Percentiles rank a stretch among this genome's conserved stretches.
phyloP scores from a whole-genome alignment of 306 rosid genomes.

The Hippophae tibetana region DNA sequence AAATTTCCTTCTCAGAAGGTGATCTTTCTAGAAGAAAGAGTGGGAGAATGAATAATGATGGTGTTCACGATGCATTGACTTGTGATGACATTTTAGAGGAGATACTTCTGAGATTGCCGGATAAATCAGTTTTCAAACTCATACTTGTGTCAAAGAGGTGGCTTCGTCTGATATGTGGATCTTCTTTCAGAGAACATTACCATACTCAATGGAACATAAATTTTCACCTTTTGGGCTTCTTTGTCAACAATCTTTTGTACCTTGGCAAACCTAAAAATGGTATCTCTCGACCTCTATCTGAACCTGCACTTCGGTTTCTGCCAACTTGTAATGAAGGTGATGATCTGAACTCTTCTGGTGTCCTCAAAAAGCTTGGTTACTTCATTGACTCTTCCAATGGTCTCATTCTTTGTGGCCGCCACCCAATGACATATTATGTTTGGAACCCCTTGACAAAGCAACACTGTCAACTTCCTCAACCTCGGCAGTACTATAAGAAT shows the following conservation, averaged over 20 bases:
- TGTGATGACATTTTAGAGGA: constrained; percentile 63
- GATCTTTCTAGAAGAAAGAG: constrained; percentile 19
- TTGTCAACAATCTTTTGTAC: constrained; percentile 51
- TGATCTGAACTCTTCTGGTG: constrained; percentile 46
- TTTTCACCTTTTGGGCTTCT: constrained; percentile 59
- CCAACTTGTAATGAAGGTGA: constrained; percentile 72
- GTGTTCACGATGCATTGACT: constrained; percentile 36
- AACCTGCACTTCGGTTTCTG: constrained; percentile 62
- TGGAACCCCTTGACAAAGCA: constrained; percentile 49
- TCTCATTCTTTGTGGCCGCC: constrained; percentile 60
- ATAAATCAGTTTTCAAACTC: constrained; percentile 33
- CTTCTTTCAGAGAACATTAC: constrained; percentile 41
- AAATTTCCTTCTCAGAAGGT: constrained; percentile 22
- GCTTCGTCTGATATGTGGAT: constrained; percentile 44
- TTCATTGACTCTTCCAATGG: constrained; percentile 59
- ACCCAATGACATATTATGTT: constrained; percentile 54
- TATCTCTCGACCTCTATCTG: constrained; percentile 40
- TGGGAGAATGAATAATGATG: constrained; percentile 23
- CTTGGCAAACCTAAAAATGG: constrained; percentile 55
- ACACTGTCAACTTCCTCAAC: constrained; percentile 43
- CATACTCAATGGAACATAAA: constrained; percentile 35
- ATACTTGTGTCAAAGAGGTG: constrained; percentile 56
- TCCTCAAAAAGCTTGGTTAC: constrained; percentile 50
- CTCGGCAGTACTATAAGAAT: constrained; percentile 51
- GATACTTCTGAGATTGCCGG: constrained; percentile 56